These are phyloP conservation scores for Pythium pectinolyticum DNA, from an alignment of 352 stramenopile species.

Conservation along the genomic window DNA sequence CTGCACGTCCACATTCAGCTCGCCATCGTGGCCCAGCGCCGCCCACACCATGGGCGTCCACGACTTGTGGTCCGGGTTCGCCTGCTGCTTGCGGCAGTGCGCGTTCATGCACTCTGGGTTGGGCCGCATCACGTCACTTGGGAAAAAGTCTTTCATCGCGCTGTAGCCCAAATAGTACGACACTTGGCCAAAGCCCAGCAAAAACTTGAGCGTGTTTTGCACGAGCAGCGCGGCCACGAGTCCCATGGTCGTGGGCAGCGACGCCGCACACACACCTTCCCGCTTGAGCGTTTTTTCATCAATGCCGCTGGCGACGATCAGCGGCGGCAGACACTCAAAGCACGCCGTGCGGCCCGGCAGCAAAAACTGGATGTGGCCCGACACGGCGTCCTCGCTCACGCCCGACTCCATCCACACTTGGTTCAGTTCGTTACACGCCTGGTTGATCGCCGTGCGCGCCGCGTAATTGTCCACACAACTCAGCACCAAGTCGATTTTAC, in stretches of 20 bases:
- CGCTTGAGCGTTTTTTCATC: conserved; percentile 87
- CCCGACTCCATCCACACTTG: conserved; percentile 90
- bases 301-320: conserved; percentile 85
- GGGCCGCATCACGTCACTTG: conserved; percentile 72
- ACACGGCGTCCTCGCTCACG: conserved; percentile 89
- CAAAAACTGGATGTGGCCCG: conserved; percentile 88
- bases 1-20: conserved; percentile 45
- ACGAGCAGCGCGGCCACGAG: conserved; percentile 85
- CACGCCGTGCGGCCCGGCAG: conserved; percentile 84
- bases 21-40: conserved; percentile 52
- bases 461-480: conserved; percentile 92
- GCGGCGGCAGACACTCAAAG: conserved; percentile 87
- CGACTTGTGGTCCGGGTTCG: conserved; percentile 33
- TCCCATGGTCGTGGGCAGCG: conserved; percentile 89
- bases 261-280: conserved; percentile 87
- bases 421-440: conserved; percentile 86
- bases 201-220: conserved; percentile 88
- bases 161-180: conserved; percentile 90
- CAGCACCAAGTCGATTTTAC: conserved; percentile 79
- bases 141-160: conserved; percentile 88
- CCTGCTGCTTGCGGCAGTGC: conserved; percentile 76
- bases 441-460: conserved; percentile 83
- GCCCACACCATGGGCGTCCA: conserved; percentile 81
- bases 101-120: conserved; percentile 84
- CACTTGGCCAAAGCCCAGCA: conserved; percentile 82